Percentiles rank a stretch among this genome's conserved stretches.
Evolutionary conservation across 1,139 yeast genomes (phyloP).

Genomic region (Pichia sp.): DNA sequence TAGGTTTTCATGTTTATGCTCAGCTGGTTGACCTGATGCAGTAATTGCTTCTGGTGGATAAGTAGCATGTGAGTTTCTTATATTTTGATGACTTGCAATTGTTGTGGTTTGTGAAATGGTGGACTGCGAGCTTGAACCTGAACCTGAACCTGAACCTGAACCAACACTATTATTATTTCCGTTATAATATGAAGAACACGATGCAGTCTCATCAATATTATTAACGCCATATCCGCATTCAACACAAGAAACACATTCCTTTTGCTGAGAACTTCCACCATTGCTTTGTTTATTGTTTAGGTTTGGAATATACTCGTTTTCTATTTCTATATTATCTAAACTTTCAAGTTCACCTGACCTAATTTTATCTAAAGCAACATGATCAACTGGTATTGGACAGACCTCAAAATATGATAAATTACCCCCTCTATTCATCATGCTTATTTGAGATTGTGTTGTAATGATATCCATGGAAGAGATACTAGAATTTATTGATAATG

Average conservation of each 20-base stretch:
- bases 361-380: conserved; percentile 25
- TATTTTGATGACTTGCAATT: conserved; percentile 1
- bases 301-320: conserved; percentile 23
- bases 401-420: conserved; percentile 16
- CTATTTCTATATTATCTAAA: conserved; percentile 23
- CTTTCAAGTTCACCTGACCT: conserved; percentile 24
- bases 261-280: conserved; percentile 6
- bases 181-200: conserved; percentile 3
- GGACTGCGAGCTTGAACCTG: background rate
- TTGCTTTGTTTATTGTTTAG: conserved; percentile 7
- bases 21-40: conserved; percentile 1
- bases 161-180: background rate
- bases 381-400: conserved; percentile 32
- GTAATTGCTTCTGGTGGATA: conserved; percentile 1
- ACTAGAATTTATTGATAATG: conserved; percentile 30
- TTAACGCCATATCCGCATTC: conserved; percentile 25
- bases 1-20: conserved; percentile 14
- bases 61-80: background rate
- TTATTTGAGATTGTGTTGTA: conserved; percentile 24
- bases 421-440: background rate
- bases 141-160: background rate
- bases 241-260: conserved; percentile 25
- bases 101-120: background rate
- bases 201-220: conserved; percentile 4
- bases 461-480: conserved; percentile 23